Evolutionary conservation across 345 rosid species (phyloP).

Genomic region (Hevea brasiliensis): DNA sequence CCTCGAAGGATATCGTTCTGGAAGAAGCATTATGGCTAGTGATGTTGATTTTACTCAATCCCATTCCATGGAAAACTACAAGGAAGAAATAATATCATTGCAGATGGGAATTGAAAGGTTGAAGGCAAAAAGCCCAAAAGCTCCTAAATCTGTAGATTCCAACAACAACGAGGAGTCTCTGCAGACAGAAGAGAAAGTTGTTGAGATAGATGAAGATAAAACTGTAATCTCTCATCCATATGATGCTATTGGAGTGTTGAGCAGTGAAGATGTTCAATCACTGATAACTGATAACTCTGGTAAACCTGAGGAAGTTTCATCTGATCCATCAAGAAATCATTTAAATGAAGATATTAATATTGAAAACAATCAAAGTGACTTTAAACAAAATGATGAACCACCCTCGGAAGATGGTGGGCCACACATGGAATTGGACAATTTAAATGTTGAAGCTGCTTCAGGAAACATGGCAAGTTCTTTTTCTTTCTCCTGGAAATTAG

Average conservation of each 20-base stretch:
- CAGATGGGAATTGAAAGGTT: slow-evolving; percentile 60
- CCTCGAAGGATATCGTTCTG: slow-evolving; percentile 73
- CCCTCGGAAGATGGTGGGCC: slow-evolving; percentile 36
- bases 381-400: slow-evolving; percentile 46
- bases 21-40: slow-evolving; percentile 39
- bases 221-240: slow-evolving; percentile 43
- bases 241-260: slow-evolving; percentile 33
- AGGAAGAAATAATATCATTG: slow-evolving; percentile 57
- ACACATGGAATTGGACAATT: slow-evolving; percentile 41
- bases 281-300: slow-evolving; percentile 16
- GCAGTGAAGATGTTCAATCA: slow-evolving; percentile 30
- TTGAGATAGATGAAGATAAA: slow-evolving; percentile 66
- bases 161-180: slow-evolving; percentile 34
- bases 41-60: slow-evolving; percentile 52
- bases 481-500: slow-evolving; percentile 16
- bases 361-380: slow-evolving; percentile 34
- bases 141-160: slow-evolving; percentile 37
- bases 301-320: slow-evolving; percentile 38
- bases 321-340: slow-evolving; percentile 32
- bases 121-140: slow-evolving; percentile 32
- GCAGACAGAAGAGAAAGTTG: slow-evolving; percentile 56
- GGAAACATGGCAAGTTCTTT: slow-evolving; percentile 61
- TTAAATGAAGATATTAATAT: slow-evolving; percentile 36
- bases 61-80: slow-evolving; percentile 51
- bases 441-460: slow-evolving; percentile 42